These are phyloP conservation scores for Neophaeococcomyces mojaviensis DNA, from an alignment of 2,329 filamentous ascomycete species.

Conservation along the genomic window DNA sequence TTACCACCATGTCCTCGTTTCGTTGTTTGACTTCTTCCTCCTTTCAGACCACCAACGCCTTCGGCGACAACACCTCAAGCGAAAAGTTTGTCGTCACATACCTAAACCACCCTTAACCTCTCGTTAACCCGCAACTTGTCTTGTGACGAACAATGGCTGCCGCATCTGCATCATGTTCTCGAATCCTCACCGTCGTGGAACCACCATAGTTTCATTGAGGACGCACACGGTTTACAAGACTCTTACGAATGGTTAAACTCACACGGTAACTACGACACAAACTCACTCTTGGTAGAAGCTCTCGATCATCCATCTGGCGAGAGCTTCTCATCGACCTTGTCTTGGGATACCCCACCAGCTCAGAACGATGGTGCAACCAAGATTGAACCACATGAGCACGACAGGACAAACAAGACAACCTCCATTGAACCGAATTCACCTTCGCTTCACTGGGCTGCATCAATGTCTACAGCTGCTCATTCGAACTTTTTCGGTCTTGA, in stretches of 20 bases:
- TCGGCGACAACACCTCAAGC: slow-evolving; percentile 5
- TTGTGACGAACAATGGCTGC: slow-evolving; percentile 15
- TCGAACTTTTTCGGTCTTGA: slow-evolving; percentile 7
- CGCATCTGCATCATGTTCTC: slow-evolving; percentile 5
- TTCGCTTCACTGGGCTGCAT: not conserved
- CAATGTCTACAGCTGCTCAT: slow-evolving; percentile 2
- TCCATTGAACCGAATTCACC: not conserved
- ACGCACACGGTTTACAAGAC: slow-evolving; percentile 14
- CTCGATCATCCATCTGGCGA: not conserved
- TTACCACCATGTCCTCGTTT: slow-evolving; percentile 1
- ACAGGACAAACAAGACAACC: too few relatives aligned
- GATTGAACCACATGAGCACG: slow-evolving; percentile 1
- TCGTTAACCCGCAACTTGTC: slow-evolving; percentile 15
- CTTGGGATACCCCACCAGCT: not conserved
- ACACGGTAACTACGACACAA: slow-evolving; percentile 18
- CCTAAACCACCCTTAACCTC: slow-evolving; percentile 2
- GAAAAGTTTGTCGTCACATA: slow-evolving; percentile 14
- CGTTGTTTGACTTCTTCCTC: not conserved
- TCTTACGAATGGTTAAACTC: slow-evolving; percentile 15
- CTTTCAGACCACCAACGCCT: not conserved
- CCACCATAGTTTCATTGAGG: slow-evolving; percentile 16
- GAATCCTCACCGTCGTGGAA: slow-evolving; percentile 6
- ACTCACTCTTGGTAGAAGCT: slow-evolving; percentile 9
- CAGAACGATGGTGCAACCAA: not conserved
- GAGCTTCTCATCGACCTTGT: not conserved